These are phyloP conservation scores for Yamadazyma blattariae DNA, from an alignment of 1,139 yeast genomes.

Conservation along the genomic window DNA sequence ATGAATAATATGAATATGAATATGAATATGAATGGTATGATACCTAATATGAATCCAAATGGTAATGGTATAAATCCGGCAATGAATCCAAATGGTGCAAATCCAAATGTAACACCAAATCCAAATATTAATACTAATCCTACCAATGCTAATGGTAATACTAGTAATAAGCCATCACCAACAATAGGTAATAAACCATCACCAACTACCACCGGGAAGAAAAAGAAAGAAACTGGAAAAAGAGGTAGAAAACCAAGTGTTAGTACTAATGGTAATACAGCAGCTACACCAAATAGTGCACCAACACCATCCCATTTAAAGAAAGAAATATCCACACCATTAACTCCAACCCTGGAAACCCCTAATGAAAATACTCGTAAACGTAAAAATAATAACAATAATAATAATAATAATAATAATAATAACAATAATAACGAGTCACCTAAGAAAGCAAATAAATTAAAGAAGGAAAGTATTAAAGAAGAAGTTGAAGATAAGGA, in stretches of 20 bases:
- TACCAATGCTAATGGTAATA: slow-evolving; percentile 1
- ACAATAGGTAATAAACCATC: slow-evolving; percentile 35
- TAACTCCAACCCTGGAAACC: slow-evolving; percentile 44
- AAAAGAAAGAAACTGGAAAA: slow-evolving; percentile 29
- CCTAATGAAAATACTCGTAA: slow-evolving; percentile 17
- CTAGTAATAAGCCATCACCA: slow-evolving; percentile 24
- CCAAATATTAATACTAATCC: background rate
- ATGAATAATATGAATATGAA: slow-evolving; percentile 3
- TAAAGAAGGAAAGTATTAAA: slow-evolving; percentile 25
- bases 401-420: slow-evolving; percentile 15
- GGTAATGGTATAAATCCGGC: background rate
- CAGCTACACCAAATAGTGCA: slow-evolving; percentile 16
- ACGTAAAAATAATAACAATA: slow-evolving; percentile 19
- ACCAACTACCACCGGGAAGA: slow-evolving; percentile 29
- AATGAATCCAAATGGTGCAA: background rate
- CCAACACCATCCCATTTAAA: slow-evolving; percentile 26
- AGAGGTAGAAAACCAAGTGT: slow-evolving; percentile 36
- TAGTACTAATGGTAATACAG: slow-evolving; percentile 13
- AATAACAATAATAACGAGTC: slow-evolving; percentile 27
- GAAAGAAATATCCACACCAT: slow-evolving; percentile 41
- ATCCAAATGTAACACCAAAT: background rate
- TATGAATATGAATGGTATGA: background rate
- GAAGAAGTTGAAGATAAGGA: slow-evolving; percentile 22
- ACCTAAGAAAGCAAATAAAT: slow-evolving; percentile 28
- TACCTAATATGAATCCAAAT: background rate